phyloP scores from a whole-genome alignment of 139 green algal species.

The Pedinophyceae sp. region DNA sequence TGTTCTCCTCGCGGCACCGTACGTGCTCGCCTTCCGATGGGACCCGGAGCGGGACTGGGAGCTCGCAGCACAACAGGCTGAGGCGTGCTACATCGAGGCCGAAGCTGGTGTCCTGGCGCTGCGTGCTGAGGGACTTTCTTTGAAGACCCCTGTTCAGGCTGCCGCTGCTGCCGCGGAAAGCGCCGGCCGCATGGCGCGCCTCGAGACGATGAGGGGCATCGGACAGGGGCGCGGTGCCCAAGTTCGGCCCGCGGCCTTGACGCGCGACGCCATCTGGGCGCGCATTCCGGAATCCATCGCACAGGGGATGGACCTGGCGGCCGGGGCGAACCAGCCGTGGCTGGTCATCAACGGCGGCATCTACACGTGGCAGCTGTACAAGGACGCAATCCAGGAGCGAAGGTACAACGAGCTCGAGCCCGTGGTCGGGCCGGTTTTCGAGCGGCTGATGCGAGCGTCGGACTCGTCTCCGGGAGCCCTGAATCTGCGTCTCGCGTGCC shows the following conservation, averaged over 20 bases:
- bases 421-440: conserved; percentile 9
- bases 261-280: background rate
- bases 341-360: conserved; percentile 32
- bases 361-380: conserved; percentile 30
- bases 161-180: conserved; percentile 11
- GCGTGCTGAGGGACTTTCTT: background rate
- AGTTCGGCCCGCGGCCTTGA: background rate
- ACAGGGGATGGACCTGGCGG: too few relatives aligned
- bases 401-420: conserved; percentile 9
- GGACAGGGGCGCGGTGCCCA: background rate
- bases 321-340: conserved; percentile 30
- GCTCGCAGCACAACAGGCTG: conserved; percentile 11
- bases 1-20: conserved; percentile 19
- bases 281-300: conserved; percentile 2
- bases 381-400: conserved; percentile 30
- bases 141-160: conserved; percentile 1
- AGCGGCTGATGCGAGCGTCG: conserved; percentile 21
- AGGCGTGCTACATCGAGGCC: conserved; percentile 26
- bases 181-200: conserved; percentile 3
- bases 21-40: conserved; percentile 11
- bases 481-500: too few relatives aligned
- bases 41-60: conserved; percentile 20
- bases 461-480: too few relatives aligned
- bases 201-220: background rate
- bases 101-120: conserved; percentile 21